Percentiles rank a stretch among this genome's conserved stretches.
These are phyloP conservation scores for Apiospora aurea DNA, from an alignment of 2,329 filamentous ascomycete species.

Conservation along the genomic window DNA sequence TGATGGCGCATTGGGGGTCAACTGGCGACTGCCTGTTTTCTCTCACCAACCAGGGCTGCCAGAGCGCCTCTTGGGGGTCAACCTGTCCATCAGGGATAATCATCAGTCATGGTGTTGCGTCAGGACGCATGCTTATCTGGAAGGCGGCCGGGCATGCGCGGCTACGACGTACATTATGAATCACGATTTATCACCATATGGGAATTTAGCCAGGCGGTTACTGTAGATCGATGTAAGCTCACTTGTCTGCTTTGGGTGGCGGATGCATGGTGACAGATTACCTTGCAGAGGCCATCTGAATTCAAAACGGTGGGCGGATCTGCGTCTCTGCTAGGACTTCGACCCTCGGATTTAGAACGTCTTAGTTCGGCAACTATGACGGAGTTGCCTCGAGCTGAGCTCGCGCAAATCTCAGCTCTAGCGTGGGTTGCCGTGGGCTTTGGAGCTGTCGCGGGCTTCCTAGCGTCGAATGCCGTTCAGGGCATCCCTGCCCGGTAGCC, in stretches of 20 bases:
- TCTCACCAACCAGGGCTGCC: not conserved
- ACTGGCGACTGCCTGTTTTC: not conserved
- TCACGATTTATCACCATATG: constrained; percentile 3
- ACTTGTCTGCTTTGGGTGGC: not conserved
- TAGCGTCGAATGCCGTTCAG: constrained; percentile 1
- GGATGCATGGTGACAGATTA: not conserved
- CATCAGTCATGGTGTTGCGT: constrained; percentile 18
- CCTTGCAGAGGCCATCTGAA: not conserved
- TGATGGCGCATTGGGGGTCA: constrained; percentile 16
- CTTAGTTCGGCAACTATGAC: constrained; percentile 6
- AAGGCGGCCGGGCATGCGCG: not conserved
- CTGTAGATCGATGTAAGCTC: not conserved
- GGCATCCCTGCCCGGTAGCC: constrained; percentile 11
- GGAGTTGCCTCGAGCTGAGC: constrained; percentile 6
- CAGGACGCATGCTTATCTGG: not conserved
- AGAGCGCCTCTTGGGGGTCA: not conserved
- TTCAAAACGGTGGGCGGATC: not conserved
- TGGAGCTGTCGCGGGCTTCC: not conserved
- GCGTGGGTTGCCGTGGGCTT: not conserved
- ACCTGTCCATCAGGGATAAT: not conserved
- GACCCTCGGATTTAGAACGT: constrained; percentile 17
- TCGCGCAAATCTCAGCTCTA: constrained; percentile 9
- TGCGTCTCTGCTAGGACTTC: not conserved
- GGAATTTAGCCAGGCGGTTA: not conserved
- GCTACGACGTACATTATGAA: constrained; percentile 10